These are phyloP conservation scores for Leccinum imitatum DNA, from an alignment of 768 basidiomycete genomes.

Conservation along the genomic window DNA sequence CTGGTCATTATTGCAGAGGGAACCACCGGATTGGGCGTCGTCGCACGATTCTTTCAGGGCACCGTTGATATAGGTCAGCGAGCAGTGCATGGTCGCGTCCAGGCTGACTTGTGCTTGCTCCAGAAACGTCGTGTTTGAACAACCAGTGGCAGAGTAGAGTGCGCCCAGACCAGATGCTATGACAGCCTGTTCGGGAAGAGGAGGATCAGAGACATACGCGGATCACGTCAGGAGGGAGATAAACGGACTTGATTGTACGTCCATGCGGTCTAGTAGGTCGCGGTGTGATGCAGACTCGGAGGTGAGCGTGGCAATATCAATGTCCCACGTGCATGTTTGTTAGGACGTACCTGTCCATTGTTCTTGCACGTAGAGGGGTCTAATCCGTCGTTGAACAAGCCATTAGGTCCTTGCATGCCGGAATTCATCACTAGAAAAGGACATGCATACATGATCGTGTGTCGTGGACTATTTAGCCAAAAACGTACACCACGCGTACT, in stretches of 20 bases:
- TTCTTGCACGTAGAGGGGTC: conserved; percentile 27
- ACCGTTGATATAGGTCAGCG: no score
- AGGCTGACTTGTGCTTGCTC: conserved; percentile 52
- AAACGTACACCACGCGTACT: conserved; percentile 32
- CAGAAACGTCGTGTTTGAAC: conserved; percentile 37
- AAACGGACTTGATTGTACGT: conserved; percentile 54
- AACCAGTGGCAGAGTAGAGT: conserved; percentile 40
- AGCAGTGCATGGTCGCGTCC: conserved; percentile 44
- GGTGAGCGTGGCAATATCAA: background rate
- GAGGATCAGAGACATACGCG: background rate
- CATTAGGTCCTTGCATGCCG: conserved; percentile 30
- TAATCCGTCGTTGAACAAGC: conserved; percentile 33
- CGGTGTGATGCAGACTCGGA: background rate
- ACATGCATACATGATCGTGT: background rate
- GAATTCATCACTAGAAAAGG: conserved; percentile 23
- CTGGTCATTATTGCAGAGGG: no score
- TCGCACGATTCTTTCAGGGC: no score
- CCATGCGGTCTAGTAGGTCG: conserved; percentile 47
- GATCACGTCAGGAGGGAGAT: background rate
- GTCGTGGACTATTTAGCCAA: background rate
- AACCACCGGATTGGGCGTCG: no score
- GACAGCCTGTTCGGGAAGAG: conserved; percentile 40
- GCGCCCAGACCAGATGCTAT: conserved; percentile 53
- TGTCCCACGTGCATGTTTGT: no score
- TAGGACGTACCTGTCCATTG: conserved; percentile 22